A percentile compares a stretch with the other conserved stretches of the same genome.
phyloP scores from a whole-genome alignment of 345 rosid species.

The Hypericum perforatum region DNA sequence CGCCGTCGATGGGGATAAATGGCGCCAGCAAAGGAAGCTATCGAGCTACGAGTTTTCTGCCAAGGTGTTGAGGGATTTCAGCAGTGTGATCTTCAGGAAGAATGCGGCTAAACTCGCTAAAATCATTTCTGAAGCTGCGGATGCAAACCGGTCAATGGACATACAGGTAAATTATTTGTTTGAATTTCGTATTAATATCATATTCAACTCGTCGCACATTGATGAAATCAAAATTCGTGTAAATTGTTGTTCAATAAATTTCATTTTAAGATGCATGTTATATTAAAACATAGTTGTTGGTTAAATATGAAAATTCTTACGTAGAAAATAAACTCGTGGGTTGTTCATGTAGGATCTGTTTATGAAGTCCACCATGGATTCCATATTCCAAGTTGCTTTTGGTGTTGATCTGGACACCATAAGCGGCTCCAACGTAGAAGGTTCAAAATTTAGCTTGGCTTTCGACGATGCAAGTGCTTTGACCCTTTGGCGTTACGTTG shows the following conservation, averaged over 20 bases:
- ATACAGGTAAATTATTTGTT: conserved; percentile 13
- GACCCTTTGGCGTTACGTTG: not conserved
- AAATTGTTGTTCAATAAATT: too few relatives aligned
- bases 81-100: conserved; percentile 18
- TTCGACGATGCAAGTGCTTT: conserved; percentile 15
- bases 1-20: conserved; percentile 33
- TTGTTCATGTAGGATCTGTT: conserved; percentile 13
- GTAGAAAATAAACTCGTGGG: too few relatives aligned
- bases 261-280: too few relatives aligned
- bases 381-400: conserved; percentile 16
- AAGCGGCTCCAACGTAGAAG: conserved; percentile 12
- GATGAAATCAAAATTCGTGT: too few relatives aligned
- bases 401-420: conserved; percentile 19
- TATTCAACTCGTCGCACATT: too few relatives aligned
- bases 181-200: too few relatives aligned
- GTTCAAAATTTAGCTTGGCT: conserved; percentile 8
- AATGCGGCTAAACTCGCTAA: conserved; percentile 22
- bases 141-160: conserved; percentile 14
- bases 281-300: too few relatives aligned
- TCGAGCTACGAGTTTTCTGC: conserved; percentile 31
- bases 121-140: conserved; percentile 15
- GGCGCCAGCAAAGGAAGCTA: conserved; percentile 30
- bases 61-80: conserved; percentile 22
- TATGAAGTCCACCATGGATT: conserved; percentile 17
- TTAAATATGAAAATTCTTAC: too few relatives aligned